Evolutionary conservation across 2,329 filamentous ascomycete species (phyloP), one percentile per base, ranked within the genome.

Genomic region (Calonectria hawksworthii): DNA sequence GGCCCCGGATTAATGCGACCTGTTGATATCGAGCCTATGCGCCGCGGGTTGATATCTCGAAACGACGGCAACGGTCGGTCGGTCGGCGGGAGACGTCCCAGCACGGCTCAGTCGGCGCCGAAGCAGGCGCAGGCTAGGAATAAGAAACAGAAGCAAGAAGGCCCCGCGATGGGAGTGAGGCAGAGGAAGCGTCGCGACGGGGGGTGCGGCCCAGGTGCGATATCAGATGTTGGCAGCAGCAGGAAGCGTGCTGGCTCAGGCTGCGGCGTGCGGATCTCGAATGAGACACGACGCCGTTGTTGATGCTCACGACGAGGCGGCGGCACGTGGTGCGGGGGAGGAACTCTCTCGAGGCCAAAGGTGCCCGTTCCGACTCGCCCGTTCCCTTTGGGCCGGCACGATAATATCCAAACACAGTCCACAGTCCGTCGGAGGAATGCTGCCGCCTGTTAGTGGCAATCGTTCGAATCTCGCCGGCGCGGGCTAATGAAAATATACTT

Each of bases 321-420:
- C 61, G 61, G 61, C 61, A 65, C 61, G 61, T 65, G 61, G 61
- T 65, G 61, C 61, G 61, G 61, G 61, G 61, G 61, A 50, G 61
- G 41, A 50, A 41, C 34, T 41, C 56, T 44, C 4, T 21, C n/a
- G 28, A 41, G 14, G 18, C 38, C 23, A 16, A 18, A 18, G 36
- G 26, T 30, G 38, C 41, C 56, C 26, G 61, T 30, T 32, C 7
- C 61, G 61, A 47, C 38, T 65, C 41, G 61, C 61, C 61, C 41
- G 61, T 44, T 65, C 61, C 61, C 61, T 65, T 50, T 65, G 41
- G 61, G 61, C 61, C 61, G 61, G 61, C 61, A 65, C 38, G 41
- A 65, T 64, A 30, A 65, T 64, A 30, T 65, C 61, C 26, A 65
- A 50, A 34, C 26, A n/a, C n/a, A n/a, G n/a, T n/a, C n/a, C n/a